Base-by-base conservation (phyloP, 768 basidiomycete genomes). In the Rhodosporidiobolus sp. region DNA sequence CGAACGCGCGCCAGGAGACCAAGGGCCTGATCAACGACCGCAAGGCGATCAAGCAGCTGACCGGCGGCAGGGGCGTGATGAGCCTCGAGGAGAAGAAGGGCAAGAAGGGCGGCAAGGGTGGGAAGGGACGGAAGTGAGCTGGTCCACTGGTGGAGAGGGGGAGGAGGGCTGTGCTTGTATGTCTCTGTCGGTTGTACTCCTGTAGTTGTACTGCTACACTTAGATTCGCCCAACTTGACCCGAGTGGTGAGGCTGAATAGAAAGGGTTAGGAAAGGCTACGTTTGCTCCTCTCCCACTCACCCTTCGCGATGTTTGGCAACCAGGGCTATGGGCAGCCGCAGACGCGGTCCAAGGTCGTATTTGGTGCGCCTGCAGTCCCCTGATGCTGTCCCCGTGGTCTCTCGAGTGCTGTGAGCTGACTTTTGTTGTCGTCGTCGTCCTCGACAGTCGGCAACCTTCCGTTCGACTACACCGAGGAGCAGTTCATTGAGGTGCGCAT, bases 11-110 rank as follows among this genome's bases (percentile, higher is more conserved):
- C 59, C 79, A 82, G 24, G 81, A 80, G 46, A 79, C 80, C 4
- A 84, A 83, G 43, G 73, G 69, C 35, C 86, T 89, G 7, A 81
- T 99, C 63, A 94, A 97, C 80, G 86, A 90, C 0, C 86, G 95
- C 68, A 98, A 97, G 81, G 94, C 94, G 0, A 87, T 98, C 75
- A 76, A 76, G 67, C 53, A 68, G 53, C 62, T 76, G 8, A 73
- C 75, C 19, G 71, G 72, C 19, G 75, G 75, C 0, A 46, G 60
- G 19, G 75, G 75, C 10, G 69, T 65, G 30, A 45, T 67, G 48
- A 65, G 65, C 38, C 54, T 76, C 32, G 71, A 70, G 61, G 65
- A 68, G 52, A 72, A 70, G 69, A 55, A 55, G 62, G 67, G 67
- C 20, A 58, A 65, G 12, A 60, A 60, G 55, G 58, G 57, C 8